phyloP scores from a whole-genome alignment of 345 rosid genomes.

The Moricandia arvensis region DNA sequence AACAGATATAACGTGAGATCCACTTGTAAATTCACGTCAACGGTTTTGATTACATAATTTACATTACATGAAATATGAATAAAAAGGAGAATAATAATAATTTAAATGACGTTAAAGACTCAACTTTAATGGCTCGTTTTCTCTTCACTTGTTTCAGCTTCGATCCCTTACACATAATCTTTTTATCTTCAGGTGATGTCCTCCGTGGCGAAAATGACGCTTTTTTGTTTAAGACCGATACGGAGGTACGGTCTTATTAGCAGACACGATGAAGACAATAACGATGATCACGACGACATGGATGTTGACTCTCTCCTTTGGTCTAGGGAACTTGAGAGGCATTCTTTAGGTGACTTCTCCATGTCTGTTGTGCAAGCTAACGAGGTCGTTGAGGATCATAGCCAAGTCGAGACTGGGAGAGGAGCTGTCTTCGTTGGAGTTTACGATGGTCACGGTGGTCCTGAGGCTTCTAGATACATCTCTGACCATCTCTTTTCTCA shows the following conservation, averaged over 20 bases:
- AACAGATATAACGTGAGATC: too few relatives aligned
- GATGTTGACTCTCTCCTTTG: conserved; percentile 49
- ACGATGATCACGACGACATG: conserved; percentile 36
- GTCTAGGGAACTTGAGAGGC: conserved; percentile 78
- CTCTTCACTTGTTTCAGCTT: too few relatives aligned
- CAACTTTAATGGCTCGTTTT: too few relatives aligned
- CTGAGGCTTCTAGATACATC: conserved; percentile 84
- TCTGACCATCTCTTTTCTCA: conserved; percentile 74
- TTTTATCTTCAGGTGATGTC: conserved; percentile 51
- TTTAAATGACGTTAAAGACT: too few relatives aligned
- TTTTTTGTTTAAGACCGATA: conserved; percentile 77
- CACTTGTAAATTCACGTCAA: too few relatives aligned
- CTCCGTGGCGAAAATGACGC: conserved; percentile 63
- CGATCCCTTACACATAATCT: too few relatives aligned
- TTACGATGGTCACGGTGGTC: conserved; percentile 97
- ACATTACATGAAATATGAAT: too few relatives aligned
- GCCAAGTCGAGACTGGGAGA: conserved; percentile 74
- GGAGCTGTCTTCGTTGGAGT: conserved; percentile 82
- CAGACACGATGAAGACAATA: conserved; percentile 41
- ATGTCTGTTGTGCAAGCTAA: conserved; percentile 85
- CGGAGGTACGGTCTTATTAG: conserved; percentile 75
- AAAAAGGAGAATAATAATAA: too few relatives aligned
- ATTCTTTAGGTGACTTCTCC: conserved; percentile 79
- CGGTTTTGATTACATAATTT: too few relatives aligned
- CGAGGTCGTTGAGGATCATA: conserved; percentile 79